phyloP scores from a whole-genome alignment of 2,329 filamentous ascomycete species.

The Diaporthe velutina region DNA sequence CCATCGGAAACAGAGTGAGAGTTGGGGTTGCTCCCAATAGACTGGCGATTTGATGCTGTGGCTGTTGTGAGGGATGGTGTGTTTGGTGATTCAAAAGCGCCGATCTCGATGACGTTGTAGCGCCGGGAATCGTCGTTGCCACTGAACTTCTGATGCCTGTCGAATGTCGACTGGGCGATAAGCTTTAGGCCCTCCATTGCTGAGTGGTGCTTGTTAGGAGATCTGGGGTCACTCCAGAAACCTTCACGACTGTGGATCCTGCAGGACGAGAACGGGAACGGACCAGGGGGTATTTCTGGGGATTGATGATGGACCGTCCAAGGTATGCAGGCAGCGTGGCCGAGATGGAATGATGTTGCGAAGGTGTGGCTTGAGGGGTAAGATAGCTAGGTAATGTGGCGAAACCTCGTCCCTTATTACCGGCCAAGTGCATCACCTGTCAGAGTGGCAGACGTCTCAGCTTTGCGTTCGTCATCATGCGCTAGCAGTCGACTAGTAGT shows the following conservation, averaged over 20 bases:
- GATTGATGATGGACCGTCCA: background rate
- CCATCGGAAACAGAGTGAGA: background rate
- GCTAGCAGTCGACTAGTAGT: conserved; percentile 18
- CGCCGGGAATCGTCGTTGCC: conserved; percentile 26
- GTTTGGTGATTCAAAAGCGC: conserved; percentile 34
- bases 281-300: conserved; percentile 15
- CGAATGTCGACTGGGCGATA: conserved; percentile 40
- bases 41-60: conserved; percentile 26
- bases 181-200: conserved; percentile 39
- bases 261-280: background rate
- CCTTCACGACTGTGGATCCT: conserved; percentile 12
- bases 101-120: conserved; percentile 40
- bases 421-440: background rate
- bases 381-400: conserved; percentile 32
- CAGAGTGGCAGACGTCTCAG: conserved; percentile 25
- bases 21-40: conserved; percentile 15
- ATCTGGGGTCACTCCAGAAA: no score
- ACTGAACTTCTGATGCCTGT: conserved; percentile 38
- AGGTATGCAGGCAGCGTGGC: conserved; percentile 3
- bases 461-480: conserved; percentile 37
- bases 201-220: background rate
- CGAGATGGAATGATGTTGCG: conserved; percentile 8
- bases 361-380: conserved; percentile 36
- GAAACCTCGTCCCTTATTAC: conserved; percentile 19
- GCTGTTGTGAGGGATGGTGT: background rate